A percentile compares a stretch with the other conserved stretches of the same genome.
These are phyloP conservation scores for Xylariaceae sp. DNA, from an alignment of 2,329 filamentous ascomycete genomes.

Conservation along the genomic window DNA sequence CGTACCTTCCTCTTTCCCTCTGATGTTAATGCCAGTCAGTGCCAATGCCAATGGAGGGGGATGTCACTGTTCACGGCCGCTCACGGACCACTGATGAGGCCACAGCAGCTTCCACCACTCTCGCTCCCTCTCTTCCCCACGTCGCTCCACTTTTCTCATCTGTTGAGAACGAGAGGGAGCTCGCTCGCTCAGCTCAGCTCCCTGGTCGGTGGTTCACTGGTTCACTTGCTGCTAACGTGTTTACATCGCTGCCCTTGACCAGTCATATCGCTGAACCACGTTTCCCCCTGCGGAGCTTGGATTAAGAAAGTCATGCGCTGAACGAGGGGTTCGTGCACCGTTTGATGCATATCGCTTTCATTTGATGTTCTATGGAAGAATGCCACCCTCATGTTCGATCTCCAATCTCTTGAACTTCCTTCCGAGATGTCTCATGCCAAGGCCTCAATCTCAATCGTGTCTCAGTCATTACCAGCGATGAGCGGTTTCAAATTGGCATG, in stretches of 20 bases:
- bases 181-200: too few species aligned
- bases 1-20: too few species aligned
- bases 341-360: background rate
- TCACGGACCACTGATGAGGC: too few species aligned
- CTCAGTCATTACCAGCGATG: too few species aligned
- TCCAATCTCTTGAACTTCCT: too few species aligned
- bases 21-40: background rate
- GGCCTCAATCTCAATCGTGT: too few species aligned
- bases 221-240: background rate
- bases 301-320: background rate
- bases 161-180: background rate
- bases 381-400: background rate
- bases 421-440: too few species aligned
- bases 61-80: background rate
- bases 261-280: background rate
- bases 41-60: background rate
- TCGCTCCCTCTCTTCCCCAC: too few species aligned
- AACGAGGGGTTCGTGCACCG: background rate
- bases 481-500: too few species aligned
- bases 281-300: background rate
- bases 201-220: too few species aligned
- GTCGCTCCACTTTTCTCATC: background rate
- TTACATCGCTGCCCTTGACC: background rate
- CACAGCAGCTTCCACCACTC: background rate
- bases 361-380: background rate